These are phyloP conservation scores for Penicillium canescens DNA, from an alignment of 495 filamentous ascomycete genomes.

Conservation along the genomic window DNA sequence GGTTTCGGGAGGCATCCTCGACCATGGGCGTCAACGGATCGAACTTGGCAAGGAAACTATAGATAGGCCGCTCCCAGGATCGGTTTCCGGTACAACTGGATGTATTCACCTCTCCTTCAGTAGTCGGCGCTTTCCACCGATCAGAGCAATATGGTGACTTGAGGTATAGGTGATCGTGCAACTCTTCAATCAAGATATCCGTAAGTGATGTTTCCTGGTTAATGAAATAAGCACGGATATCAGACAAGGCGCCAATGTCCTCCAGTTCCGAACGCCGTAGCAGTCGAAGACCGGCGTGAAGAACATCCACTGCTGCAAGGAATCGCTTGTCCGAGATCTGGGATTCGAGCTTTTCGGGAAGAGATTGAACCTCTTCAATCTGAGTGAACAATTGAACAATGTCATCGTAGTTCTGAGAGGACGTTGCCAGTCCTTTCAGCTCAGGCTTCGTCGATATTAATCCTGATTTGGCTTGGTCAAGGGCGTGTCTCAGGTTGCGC, in stretches of 20 bases:
- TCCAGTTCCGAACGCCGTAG: slow-evolving; percentile 88
- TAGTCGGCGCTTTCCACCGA: slow-evolving; percentile 71
- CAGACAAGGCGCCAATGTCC: slow-evolving; percentile 83
- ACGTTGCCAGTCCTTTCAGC: slow-evolving; percentile 78
- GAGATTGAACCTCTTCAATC: slow-evolving; percentile 85
- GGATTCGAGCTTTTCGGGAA: slow-evolving; percentile 91
- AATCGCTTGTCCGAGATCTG: slow-evolving; percentile 96
- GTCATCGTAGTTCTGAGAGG: slow-evolving; percentile 88
- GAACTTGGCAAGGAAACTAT: slow-evolving; percentile 75
- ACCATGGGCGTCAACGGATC: slow-evolving; percentile 71
- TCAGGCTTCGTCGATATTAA: slow-evolving; percentile 88
- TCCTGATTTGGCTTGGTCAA: slow-evolving; percentile 78
- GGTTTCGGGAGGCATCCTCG: slow-evolving; percentile 87
- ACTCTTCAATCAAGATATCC: slow-evolving; percentile 92
- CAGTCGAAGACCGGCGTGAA: slow-evolving; percentile 81
- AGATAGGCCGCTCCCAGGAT: slow-evolving; percentile 64
- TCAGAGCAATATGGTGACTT: slow-evolving; percentile 96
- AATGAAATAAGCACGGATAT: slow-evolving; percentile 81
- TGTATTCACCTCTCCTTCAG: slow-evolving; percentile 55
- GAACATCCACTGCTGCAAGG: slow-evolving; percentile 84
- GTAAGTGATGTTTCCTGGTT: slow-evolving; percentile 92
- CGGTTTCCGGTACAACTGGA: slow-evolving; percentile 28
- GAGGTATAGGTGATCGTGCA: slow-evolving; percentile 95
- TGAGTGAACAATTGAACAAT: slow-evolving; percentile 81
- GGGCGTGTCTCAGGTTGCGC: slow-evolving; percentile 74